Evolutionary conservation across 2,329 filamentous ascomycete genomes (phyloP), one percentile per base, ranked within the genome.

Genomic region (Claviceps pusilla): DNA sequence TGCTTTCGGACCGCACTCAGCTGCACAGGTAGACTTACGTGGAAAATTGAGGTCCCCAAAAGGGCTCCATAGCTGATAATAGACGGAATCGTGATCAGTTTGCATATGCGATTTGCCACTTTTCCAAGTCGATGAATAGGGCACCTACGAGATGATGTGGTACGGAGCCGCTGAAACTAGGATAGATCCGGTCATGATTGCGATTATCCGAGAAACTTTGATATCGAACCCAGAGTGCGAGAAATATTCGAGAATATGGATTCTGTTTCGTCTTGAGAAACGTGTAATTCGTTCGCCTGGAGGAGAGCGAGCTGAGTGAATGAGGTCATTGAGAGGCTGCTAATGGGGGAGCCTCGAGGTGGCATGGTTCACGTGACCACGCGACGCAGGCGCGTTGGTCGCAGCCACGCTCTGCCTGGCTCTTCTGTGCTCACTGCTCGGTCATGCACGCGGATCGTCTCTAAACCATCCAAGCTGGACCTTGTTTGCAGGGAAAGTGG

Each of bases 1-100:
- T 47, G 19, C 16, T 16, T 9, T 24, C 29, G 10, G 7, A 14
- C 14, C 29, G 19, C 28, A 7, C 31, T 33, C 19, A 19, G 28
- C 14, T 45, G 9, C 4, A 52, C 11, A 39, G 3, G 2, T 5
- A 3, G 9, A 54, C 58, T 43, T 70, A 86, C 84, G 68, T 97
- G 89, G 71, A 89, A 97, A 68, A 95, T 77, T 43, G 89, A 86
- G 33, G 85, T 84, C 59, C 93, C 93, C 14, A 97, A 75, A 51
- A 97, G 79, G 24, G 88, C 89, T 60, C 89, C 89, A 71, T 94
- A 95, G 66, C 88, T 93, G 61, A 49, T 16, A 52, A 49, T n/a
- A n/a, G n/a, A 24, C 19, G 4, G 16, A 35, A n/a, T 10, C n/a
- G n/a, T 41, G 52, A 57, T 66, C 58, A 65, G 62, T 56, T 48